Percentiles rank a stretch among this genome's conserved stretches.
Conservation (phyloP, 306 rosid species). For the Casuarina equisetifolia region DNA sequence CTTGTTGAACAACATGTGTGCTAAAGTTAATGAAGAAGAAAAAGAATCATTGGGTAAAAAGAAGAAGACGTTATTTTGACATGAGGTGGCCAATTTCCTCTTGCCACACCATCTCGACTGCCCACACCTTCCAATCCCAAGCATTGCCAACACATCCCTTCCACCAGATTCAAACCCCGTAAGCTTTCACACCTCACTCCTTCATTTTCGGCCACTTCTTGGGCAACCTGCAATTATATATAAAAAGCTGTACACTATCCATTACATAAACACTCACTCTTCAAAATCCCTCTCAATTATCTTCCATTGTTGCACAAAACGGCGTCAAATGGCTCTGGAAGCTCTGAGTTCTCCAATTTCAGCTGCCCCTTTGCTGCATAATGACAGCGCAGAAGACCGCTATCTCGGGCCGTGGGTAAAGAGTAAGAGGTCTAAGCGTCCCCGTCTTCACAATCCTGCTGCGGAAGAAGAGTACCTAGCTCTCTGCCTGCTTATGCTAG, state of each 20-base stretch:
- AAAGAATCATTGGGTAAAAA: no score
- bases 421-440: neutral
- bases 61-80: neutral
- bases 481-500: conserved; percentile 7
- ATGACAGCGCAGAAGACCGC: neutral
- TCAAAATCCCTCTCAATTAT: neutral
- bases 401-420: neutral
- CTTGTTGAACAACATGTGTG: no score
- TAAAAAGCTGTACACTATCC: neutral
- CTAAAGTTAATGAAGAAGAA: no score
- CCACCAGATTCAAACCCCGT: neutral
- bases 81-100: neutral
- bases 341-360: neutral
- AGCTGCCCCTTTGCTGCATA: neutral
- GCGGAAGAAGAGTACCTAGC: conserved; percentile 1
- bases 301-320: no score
- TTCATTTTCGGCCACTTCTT: neutral
- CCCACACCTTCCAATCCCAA: neutral
- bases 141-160: neutral
- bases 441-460: neutral
- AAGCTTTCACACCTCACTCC: conserved; percentile 1
- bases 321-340: neutral
- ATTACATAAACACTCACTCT: neutral
- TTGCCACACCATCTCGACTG: neutral
- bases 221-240: neutral